A percentile compares a stretch with the other conserved stretches of the same genome.
Evolutionary conservation across 805 yeast genomes (phyloP).

Genomic region (Metschnikowia similis): DNA sequence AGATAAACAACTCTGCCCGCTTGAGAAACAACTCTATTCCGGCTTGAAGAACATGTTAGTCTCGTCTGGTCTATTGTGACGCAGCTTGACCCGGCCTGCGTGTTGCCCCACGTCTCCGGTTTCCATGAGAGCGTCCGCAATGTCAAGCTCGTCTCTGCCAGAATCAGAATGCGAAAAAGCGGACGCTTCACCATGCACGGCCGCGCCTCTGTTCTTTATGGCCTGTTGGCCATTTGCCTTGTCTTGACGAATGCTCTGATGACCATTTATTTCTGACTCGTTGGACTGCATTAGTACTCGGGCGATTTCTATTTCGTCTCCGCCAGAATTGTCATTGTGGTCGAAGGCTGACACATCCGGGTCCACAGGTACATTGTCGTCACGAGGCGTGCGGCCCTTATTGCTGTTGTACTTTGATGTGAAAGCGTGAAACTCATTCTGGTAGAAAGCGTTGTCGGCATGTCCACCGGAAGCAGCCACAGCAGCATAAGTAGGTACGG

Average conservation of each 20-base stretch:
- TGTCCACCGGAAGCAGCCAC: conserved; percentile 31
- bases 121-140: conserved; percentile 2
- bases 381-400: conserved; percentile 6
- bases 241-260: neutral
- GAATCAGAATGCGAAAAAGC: neutral
- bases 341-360: conserved; percentile 49
- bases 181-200: neutral
- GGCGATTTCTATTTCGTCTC: conserved; percentile 61
- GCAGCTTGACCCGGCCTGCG: neutral
- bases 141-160: conserved; percentile 1
- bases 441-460: conserved; percentile 16
- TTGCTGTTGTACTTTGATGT: conserved; percentile 8
- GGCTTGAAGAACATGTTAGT: conserved; percentile 16
- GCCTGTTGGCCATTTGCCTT: neutral
- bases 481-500: conserved; percentile 26
- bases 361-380: conserved; percentile 48
- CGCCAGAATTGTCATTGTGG: conserved; percentile 24
- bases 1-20: conserved; percentile 16
- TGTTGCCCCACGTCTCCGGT: neutral
- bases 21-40: conserved; percentile 3
- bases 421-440: conserved; percentile 11
- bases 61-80: conserved; percentile 9
- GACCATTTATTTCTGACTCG: conserved; percentile 25
- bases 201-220: neutral
- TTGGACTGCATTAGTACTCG: conserved; percentile 61